A percentile compares a stretch with the other conserved stretches of the same genome.
phyloP scores from a whole-genome alignment of 495 filamentous ascomycete genomes.

The Aspergillus wentii region DNA sequence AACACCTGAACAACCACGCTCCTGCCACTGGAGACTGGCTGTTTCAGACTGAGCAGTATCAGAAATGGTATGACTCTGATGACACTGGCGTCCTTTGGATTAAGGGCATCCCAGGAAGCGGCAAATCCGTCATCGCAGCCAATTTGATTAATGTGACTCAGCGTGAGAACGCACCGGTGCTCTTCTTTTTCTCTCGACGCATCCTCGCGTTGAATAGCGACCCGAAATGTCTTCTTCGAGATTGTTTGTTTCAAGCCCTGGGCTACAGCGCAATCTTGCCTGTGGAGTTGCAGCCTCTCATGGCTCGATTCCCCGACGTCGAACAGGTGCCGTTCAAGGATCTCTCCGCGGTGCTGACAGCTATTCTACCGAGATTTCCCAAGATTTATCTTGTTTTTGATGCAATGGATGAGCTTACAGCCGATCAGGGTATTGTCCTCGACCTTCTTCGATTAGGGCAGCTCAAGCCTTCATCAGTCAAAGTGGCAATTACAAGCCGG shows the following conservation, averaged over 20 bases:
- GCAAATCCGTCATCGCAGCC: slow-evolving; percentile 48
- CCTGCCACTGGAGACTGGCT: slow-evolving; percentile 44
- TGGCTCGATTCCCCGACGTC: slow-evolving; percentile 10
- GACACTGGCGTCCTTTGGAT: slow-evolving; percentile 42
- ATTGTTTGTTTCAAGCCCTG: slow-evolving; percentile 42
- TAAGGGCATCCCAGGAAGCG: slow-evolving; percentile 46
- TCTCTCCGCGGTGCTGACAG: slow-evolving; percentile 17
- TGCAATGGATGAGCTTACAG: slow-evolving; percentile 44
- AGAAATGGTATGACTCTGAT: slow-evolving; percentile 31
- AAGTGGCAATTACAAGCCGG: slow-evolving; percentile 41
- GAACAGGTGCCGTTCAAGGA: slow-evolving; percentile 11
- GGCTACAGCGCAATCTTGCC: slow-evolving; percentile 35
- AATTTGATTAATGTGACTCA: slow-evolving; percentile 24
- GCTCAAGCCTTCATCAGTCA: slow-evolving; percentile 28
- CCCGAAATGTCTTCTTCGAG: slow-evolving; percentile 34
- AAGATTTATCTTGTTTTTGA: slow-evolving; percentile 43
- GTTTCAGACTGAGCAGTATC: slow-evolving; percentile 23
- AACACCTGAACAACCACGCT: slow-evolving; percentile 27
- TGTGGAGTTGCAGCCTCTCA: slow-evolving; percentile 13
- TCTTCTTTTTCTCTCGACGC: slow-evolving; percentile 53
- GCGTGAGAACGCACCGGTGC: slow-evolving; percentile 26
- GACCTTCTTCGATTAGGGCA: slow-evolving; percentile 22
- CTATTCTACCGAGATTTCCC: too few species aligned
- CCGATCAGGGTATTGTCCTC: slow-evolving; percentile 28
- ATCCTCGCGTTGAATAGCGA: slow-evolving; percentile 45